phyloP scores from a whole-genome alignment of 345 rosid genomes.

The Excoecaria agallocha region DNA sequence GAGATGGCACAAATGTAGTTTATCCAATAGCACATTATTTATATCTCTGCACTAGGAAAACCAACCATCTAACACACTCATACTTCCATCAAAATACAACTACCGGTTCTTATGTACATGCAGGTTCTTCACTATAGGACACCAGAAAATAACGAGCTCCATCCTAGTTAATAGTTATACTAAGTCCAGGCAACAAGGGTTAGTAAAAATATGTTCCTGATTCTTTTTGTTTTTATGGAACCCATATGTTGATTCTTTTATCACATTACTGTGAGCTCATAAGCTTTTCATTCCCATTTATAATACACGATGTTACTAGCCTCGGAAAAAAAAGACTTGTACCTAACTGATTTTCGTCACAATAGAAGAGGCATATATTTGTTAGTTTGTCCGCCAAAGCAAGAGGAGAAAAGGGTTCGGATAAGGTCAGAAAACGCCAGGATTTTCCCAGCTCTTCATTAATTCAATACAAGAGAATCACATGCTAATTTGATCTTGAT shows the following conservation, averaged over 20 bases:
- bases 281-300: neutral
- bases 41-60: neutral
- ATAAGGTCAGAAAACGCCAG: neutral
- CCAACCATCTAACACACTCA: too few relatives aligned
- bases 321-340: neutral
- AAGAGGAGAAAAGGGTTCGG: too few relatives aligned
- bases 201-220: neutral
- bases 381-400: neutral
- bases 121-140: neutral
- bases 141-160: neutral
- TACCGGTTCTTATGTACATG: too few relatives aligned
- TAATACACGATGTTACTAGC: neutral
- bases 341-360: neutral
- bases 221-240: neutral
- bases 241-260: neutral
- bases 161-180: neutral
- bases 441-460: neutral
- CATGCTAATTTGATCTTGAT: neutral
- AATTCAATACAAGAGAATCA: neutral
- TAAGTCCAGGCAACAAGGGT: neutral
- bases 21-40: neutral
- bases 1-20: neutral
- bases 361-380: neutral
- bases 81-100: too few relatives aligned
- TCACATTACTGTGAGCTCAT: neutral